A percentile compares a stretch with the other conserved stretches of the same genome.
Conservation (phyloP, 2,329 filamentous ascomycete species). For the Verticillium klebahnii region DNA sequence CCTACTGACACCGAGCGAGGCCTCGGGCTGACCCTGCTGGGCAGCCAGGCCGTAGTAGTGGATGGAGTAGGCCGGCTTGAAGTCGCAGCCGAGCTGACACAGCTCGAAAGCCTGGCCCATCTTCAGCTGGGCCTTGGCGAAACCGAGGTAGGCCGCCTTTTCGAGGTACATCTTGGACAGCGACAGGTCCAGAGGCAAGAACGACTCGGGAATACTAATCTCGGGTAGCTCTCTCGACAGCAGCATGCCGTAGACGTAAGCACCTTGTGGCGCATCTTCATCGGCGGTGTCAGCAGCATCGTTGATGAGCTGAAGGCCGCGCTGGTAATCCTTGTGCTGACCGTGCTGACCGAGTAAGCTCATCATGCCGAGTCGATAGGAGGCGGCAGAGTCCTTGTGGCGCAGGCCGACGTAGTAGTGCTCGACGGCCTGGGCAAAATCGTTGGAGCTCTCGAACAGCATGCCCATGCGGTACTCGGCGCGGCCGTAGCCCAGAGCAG, state of each 20-base stretch:
- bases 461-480: conserved; percentile 97
- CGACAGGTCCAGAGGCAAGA: conserved; percentile 67
- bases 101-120: conserved; percentile 96
- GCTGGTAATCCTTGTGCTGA: conserved; percentile 73
- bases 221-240: conserved; percentile 88
- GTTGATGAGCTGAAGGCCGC: conserved; percentile 77
- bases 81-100: conserved; percentile 89
- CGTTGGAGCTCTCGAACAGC: conserved; percentile 94
- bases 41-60: conserved; percentile 95
- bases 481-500: conserved; percentile 77
- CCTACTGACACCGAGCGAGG: conserved; percentile 92
- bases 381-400: conserved; percentile 81
- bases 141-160: conserved; percentile 92
- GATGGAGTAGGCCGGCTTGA: conserved; percentile 85
- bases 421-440: conserved; percentile 82
- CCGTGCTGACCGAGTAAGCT: conserved; percentile 90
- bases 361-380: conserved; percentile 92
- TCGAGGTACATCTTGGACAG: conserved; percentile 84
- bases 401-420: conserved; percentile 83
- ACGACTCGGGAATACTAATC: conserved; percentile 68
- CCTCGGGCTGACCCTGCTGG: conserved; percentile 87
- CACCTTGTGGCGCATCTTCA: conserved; percentile 93
- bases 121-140: conserved; percentile 93
- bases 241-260: conserved; percentile 94
- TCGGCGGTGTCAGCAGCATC: conserved; percentile 82